These are phyloP conservation scores for Irpex sp. DNA, from an alignment of 1,284 basidiomycete species.

Conservation along the genomic window DNA sequence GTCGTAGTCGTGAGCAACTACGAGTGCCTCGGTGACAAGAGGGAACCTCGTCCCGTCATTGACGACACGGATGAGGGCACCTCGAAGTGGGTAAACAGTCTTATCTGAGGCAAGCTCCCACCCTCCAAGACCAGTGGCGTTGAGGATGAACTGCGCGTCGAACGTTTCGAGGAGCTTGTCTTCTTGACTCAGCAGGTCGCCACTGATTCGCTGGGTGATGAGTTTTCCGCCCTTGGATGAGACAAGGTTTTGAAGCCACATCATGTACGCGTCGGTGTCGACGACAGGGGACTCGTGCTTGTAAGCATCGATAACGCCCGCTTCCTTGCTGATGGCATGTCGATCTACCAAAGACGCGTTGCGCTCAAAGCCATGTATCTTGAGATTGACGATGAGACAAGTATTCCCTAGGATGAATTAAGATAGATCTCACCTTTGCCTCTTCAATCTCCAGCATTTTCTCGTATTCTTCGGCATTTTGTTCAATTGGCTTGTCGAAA, in stretches of 20 bases:
- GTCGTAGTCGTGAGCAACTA: constrained; percentile 18
- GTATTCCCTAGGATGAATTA: neutral
- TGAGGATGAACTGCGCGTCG: constrained; percentile 29
- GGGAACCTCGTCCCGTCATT: constrained; percentile 34
- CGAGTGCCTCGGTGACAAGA: constrained; percentile 28
- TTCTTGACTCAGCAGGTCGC: constrained; percentile 24
- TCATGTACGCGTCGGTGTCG: constrained; percentile 33
- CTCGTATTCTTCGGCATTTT: constrained; percentile 22
- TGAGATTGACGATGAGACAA: neutral
- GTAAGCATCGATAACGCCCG: constrained; percentile 31
- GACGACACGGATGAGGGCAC: constrained; percentile 32
- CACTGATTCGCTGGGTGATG: constrained; percentile 24
- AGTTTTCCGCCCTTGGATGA: constrained; percentile 27
- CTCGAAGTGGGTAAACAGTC: constrained; percentile 31
- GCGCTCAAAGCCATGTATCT: constrained; percentile 28
- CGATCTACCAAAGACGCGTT: constrained; percentile 16
- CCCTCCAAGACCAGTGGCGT: constrained; percentile 30
- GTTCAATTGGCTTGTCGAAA: constrained; percentile 27
- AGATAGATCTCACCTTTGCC: neutral
- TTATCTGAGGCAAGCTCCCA: constrained; percentile 27
- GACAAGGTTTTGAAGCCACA: constrained; percentile 25
- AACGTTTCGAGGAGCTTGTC: constrained; percentile 24
- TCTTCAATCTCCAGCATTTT: constrained; percentile 31
- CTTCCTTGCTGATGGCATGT: constrained; percentile 24
- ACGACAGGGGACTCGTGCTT: constrained; percentile 29